Base-by-base conservation (phyloP, 306 rosid genomes). In the Cyamopsis tetragonoloba region DNA sequence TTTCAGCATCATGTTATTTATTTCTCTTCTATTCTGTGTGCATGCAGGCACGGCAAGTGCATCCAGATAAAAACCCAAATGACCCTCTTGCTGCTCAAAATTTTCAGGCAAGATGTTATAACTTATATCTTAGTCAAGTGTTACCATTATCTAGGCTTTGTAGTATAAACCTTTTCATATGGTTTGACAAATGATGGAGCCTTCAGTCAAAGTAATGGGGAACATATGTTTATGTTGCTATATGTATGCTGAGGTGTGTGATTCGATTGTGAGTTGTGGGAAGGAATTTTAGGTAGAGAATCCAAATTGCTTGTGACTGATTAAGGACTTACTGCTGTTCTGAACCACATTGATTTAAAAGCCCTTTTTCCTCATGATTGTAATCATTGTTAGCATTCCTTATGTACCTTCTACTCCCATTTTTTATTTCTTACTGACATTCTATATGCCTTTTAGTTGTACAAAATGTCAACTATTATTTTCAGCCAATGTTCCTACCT, bases 11-110 rank as follows among this genome's bases (percentile, higher is more conserved):
- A 24, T 19, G 55, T 57, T 47, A 47, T 38, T 71, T 38, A 66
- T 61, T 34, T 14, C 1, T 34, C 34, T 61, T 68, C 27, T 63
- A 14, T 47, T 62, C 31, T 37, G 17, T 39, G 68, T 80, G 73
- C 84, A 93, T 80, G 73, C 84, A 93, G 99, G 99, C 99, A 37
- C 83, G 99, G 5, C 99, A 93, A 80, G 99, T 93, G 67, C 99
- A 93, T 83, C 99, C 99, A 5, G 99, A 93, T 76, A 93, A 93
- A 83, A 93, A 93, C 84, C 99, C 95, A 19, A 90, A 91, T 66
- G 90, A 93, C 69, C 99, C 99, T 42, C 90, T 78, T 23, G 99
- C 99, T 13, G 99, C 99, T 5, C 92, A 93, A 50, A 90, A 93
- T 62, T 93, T 93, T 80, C 99, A 93, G 98, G 98, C 66, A 63